Percentiles rank a stretch among this genome's conserved stretches.
phyloP scores from a whole-genome alignment of 495 filamentous ascomycete species.

The Penicillium goetzii region DNA sequence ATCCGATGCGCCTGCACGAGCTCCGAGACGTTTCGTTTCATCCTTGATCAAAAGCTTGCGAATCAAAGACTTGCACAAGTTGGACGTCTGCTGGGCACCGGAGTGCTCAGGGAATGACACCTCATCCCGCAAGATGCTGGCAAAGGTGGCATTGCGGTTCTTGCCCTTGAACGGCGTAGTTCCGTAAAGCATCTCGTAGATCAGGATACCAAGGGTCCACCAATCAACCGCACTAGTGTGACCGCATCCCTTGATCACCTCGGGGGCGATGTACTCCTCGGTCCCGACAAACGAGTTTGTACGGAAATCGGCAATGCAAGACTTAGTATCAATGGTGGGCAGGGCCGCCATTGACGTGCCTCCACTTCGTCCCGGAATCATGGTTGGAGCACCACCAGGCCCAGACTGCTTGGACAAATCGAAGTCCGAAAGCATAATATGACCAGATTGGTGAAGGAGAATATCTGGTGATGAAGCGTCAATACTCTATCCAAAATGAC shows the following conservation, averaged over 20 bases:
- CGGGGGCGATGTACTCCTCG: slow-evolving; percentile 97
- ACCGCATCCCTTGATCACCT: slow-evolving; percentile 97
- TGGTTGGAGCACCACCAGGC: slow-evolving; percentile 91
- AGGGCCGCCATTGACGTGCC: slow-evolving; percentile 80
- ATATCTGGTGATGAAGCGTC: slow-evolving; percentile 65
- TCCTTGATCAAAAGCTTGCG: slow-evolving; percentile 98
- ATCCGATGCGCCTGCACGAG: slow-evolving; percentile 92
- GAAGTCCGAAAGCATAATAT: slow-evolving; percentile 99
- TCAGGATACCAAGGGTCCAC: slow-evolving; percentile 97
- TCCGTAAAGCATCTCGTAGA: slow-evolving; percentile 99
- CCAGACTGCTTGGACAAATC: slow-evolving; percentile 98
- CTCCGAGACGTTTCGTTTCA: slow-evolving; percentile 91
- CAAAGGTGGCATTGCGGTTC: slow-evolving; percentile 97
- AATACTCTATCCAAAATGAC: slow-evolving; percentile 13
- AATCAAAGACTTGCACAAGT: slow-evolving; percentile 94
- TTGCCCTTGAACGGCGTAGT: slow-evolving; percentile 99
- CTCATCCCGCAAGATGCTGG: slow-evolving; percentile 94
- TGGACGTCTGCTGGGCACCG: slow-evolving; percentile 82
- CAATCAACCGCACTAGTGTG: slow-evolving; percentile 98
- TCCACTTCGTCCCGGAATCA: slow-evolving; percentile 83
- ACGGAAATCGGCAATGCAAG: slow-evolving; percentile 96
- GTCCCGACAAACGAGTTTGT: slow-evolving; percentile 99
- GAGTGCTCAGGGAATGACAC: slow-evolving; percentile 91
- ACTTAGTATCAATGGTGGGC: slow-evolving; percentile 96
- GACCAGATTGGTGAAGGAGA: slow-evolving; percentile 94